Evolutionary conservation across 2,329 filamentous ascomycete species (phyloP), one percentile per base, ranked within the genome.

Genomic region (Colletotrichum sp.): DNA sequence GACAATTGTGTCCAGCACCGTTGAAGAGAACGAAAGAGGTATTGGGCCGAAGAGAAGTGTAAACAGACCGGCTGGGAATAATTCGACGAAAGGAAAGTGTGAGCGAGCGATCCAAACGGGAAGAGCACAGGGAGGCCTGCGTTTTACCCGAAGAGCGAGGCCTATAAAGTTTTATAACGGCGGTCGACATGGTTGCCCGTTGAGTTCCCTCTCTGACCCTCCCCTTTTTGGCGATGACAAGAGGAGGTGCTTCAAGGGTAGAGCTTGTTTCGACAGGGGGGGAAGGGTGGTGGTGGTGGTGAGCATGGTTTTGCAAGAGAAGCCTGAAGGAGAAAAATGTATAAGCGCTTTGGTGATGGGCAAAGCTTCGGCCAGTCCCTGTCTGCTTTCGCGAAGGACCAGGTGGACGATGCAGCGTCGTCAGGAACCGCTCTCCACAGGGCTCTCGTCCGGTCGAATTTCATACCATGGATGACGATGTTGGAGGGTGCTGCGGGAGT

Each of bases 1-100:
- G 36, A 70, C 27, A 70, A 60, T 48, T 57, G 74, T 76, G 74
- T 74, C 74, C 74, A 76, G 74, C 74, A 76, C 74, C 59, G 65
- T 64, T 64, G 22, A 59, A 65, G 65, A 48, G 72, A 76, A 60
- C 28, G 44, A 65, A 63, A 60, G 64, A 68, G 44, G 19, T 15
- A 52, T 22, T 27, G n/a, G 59, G 44, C 34, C 44, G 34, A 28
- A 32, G 52, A 68, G 34, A 36, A 69, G 44, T 52, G 44, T 52
- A 52, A 52, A 69, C 44, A 68, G 59, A 69, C 59, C 39, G 70
- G 64, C 64, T 66, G 64, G 64, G 30, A 55, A 68, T 36, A 75
- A 27, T n/a, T 65, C 64, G 48, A 68, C 22, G 44, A 61, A 75
- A 74, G 36, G 30, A 69, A 60, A 55, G 70, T 74, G 39, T 68